Base-by-base conservation (phyloP, 2,329 filamentous ascomycete genomes). In the Paraconiothyrium brasiliense region DNA sequence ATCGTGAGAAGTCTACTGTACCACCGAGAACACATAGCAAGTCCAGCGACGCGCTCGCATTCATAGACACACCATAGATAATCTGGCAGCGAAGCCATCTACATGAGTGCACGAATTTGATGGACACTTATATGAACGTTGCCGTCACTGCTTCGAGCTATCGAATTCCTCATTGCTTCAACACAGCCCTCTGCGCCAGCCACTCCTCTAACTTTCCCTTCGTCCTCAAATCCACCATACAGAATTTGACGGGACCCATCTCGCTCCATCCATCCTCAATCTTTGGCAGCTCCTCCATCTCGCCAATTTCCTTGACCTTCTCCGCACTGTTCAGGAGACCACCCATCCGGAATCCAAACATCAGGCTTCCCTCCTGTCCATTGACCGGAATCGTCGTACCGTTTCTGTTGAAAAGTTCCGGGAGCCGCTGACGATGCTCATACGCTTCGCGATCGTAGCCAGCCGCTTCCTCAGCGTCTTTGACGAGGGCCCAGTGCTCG, bases 391-490 rank as follows among this genome's bases (percentile, higher is more conserved):
- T 68, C 30, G 35, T 65, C 16, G 57, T 73, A 39, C 49, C 70
- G 55, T 59, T 74, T 50, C 61, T 60, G 62, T 67, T 72, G 65
- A 71, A 68, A 4, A 70, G 56, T 50, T 71, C 67, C 35, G 70
- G 67, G 10, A 78, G 57, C 13, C 69, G 66, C 2, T 78, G 63
- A 30, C 71, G 73, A 47, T 80, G 76, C 65, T 82, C 79, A 60
- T 80, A 82, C 1, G 76, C 73, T 59, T 80, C 78, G 13, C 75
- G 76, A 50, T 79, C 77, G 59, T 77, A 78, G 14, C 78, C 79
- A 27, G 70, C 54, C 0, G 66, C 64, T 63, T 78, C 76, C 57
- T 74, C 75, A 11, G 72, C 70, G 0, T 59, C 41, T 20, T 60
- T 62, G 55, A 81, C 60, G 0, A 75, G 60, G 0, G 69, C 63